Evolutionary conservation across 177 flowering plant genomes (phyloP), one percentile per base, ranked within the genome.

Genomic region (Vitis hybrid): DNA sequence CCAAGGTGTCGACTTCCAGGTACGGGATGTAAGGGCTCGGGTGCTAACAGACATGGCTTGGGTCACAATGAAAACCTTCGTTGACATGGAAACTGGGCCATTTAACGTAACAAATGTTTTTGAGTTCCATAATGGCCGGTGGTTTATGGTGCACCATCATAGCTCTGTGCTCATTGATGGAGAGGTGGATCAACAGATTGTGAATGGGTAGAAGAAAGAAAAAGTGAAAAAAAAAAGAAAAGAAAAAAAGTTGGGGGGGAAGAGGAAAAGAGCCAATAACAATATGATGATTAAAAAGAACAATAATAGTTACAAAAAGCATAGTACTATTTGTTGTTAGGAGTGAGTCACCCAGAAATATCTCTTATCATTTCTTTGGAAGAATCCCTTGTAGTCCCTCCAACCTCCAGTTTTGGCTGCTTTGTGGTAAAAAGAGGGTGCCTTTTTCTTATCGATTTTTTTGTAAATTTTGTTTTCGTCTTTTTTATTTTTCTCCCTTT

Each of bases 91-190:
- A 10, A 54, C 73, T 0, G 87, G 85, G 48, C 84, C 92, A 32
- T 93, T 83, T 73, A 79, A 82, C 66, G 80, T 93, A 64, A 88
- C 92, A 35, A 96, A 96, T 69, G 80, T 93, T 17, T 93, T 77
- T 65, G 99, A 96, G 90, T 83, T 87, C 69, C 95, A 91, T 65
- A 82, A 85, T 60, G 92, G 90, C 61, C 84, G 79, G 67, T 92
- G 98, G 96, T 85, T 76, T 77, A 82, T 94, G 94, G 99, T 94
- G 76, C 97, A 95, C 78, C 98, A 95, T 82, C 99, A 93, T 84
- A 79, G 89, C 78, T 87, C 95, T 12, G 79, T 79, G 67, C 74
- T 86, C 52, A 64, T 70, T 17, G 85, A 81, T 66, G 90, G 78
- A 46, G 87, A 75, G 61, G 81, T 71, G 21, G 88, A 75, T 19